Evolutionary conservation across 495 filamentous ascomycete genomes (phyloP), one percentile per base, ranked within the genome.

Genomic region (Tuber calosporum): DNA sequence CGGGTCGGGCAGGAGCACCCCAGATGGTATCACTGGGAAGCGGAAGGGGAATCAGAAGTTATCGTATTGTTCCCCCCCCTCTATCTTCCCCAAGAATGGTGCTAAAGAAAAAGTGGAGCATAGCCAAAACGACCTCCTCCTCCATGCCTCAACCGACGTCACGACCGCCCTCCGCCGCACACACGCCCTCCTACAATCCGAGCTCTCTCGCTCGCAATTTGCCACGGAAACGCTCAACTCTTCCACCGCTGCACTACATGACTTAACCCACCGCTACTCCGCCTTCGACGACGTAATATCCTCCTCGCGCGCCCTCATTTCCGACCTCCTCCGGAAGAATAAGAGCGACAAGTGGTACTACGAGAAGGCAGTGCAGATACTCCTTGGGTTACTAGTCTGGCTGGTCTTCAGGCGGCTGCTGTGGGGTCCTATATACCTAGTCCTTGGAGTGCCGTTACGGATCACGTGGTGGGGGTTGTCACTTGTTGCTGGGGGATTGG

Each of bases 321-420:
- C 87, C 22, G 92, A 91, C 37, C 84, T 99, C 67, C 84, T 97
- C 43, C 88, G 88, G 77, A 93, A 91, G 41, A 92, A 94, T 80
- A 97, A 97, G 84, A 93, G 90, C 58, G 95, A 98, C 82, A 95
- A 93, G 4, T 99, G 95, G 95, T 99, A 99, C 79, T 86, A 97
- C 39, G 89, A 93, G 83, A 94, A 90, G 30, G 89, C 94, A 0
- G 90, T 98, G 76, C 93, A 93, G 77, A 83, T 98, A 67, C 86
- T 98, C 13, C 53, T 91, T 20, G 86, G 83, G 3, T 97, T 91
- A 8, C 88, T 97, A 42, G 83, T 83, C 17, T 99, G 95, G 95
- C 84, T 99, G 13, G 79, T 98, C 2, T 95, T 94, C 73, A 85
- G 95, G 26, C 84, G 95, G 9, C 84, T 94, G 11, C 78, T 99